Evolutionary conservation across 495 filamentous ascomycete species (phyloP).

Genomic region (Penicillium psychrofluorescens): DNA sequence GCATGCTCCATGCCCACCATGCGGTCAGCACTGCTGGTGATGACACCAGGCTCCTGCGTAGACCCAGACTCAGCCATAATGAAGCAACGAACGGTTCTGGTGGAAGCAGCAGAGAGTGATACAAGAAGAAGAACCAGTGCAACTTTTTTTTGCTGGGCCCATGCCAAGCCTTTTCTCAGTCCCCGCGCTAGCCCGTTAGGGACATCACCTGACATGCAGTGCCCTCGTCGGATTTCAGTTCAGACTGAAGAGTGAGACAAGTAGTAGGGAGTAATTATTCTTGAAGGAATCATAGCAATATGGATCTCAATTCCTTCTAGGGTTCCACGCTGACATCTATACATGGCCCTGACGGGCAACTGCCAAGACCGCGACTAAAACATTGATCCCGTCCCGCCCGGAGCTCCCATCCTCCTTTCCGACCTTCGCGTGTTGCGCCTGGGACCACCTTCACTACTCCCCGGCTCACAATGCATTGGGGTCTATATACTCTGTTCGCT

Average conservation of each 20-base stretch:
- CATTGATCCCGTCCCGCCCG: slow-evolving; percentile 1
- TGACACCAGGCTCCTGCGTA: slow-evolving; percentile 17
- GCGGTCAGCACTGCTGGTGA: slow-evolving; percentile 41
- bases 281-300: too few relatives aligned
- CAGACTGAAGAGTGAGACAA: too few relatives aligned
- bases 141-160: slow-evolving; percentile 27
- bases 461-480: slow-evolving; percentile 25
- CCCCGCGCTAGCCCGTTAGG: slow-evolving; percentile 11
- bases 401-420: slow-evolving; percentile 14
- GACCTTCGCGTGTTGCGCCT: slow-evolving; percentile 15
- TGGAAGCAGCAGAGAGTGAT: background rate
- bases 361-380: background rate
- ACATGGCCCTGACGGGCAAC: background rate
- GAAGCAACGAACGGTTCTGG: background rate
- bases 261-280: too few relatives aligned
- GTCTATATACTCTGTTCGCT: slow-evolving; percentile 17
- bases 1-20: slow-evolving; percentile 68
- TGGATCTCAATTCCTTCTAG: too few relatives aligned
- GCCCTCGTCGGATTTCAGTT: background rate
- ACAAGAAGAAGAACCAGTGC: slow-evolving; percentile 4
- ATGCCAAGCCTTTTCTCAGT: slow-evolving; percentile 23
- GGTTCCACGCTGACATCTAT: too few relatives aligned
- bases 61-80: slow-evolving; percentile 28
- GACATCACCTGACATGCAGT: background rate
- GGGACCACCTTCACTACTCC: background rate